Conservation (phyloP, 305 asterid species). For the Solanum hybrid region DNA sequence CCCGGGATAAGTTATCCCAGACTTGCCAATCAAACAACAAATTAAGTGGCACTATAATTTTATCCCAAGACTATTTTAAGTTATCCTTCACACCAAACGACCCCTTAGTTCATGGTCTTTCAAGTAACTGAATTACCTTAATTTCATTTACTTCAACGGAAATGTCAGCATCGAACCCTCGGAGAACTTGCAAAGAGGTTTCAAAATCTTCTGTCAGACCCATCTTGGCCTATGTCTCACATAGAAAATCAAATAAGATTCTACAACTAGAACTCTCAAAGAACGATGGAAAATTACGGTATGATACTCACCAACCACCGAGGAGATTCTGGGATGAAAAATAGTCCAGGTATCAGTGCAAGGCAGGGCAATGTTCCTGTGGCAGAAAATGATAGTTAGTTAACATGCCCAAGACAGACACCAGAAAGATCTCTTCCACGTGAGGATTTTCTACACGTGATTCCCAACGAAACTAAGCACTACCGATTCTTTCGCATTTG, state of each 20-base stretch:
- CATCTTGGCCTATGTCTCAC: constrained; percentile 71
- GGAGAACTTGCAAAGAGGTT: constrained; percentile 94
- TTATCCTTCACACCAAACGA: too few relatives aligned
- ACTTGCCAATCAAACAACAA: not conserved
- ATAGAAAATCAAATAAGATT: constrained; percentile 14
- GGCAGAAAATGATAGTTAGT: constrained; percentile 9
- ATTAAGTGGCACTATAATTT: not conserved
- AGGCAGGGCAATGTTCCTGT: constrained; percentile 86
- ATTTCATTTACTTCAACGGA: constrained; percentile 83
- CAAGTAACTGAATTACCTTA: constrained; percentile 42
- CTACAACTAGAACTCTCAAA: constrained; percentile 1
- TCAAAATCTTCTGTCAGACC: constrained; percentile 90
- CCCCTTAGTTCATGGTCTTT: not conserved
- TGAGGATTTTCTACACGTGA: not conserved
- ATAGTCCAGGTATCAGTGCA: constrained; percentile 76
- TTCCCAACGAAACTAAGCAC: not conserved
- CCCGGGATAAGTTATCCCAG: not conserved
- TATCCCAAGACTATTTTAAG: too few relatives aligned
- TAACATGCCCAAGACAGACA: not conserved
- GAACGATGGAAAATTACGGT: not conserved
- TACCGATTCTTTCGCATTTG: not conserved
- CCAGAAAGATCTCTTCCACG: not conserved
- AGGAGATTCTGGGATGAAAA: constrained; percentile 98
- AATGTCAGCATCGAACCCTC: constrained; percentile 88
- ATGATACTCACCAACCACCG: constrained; percentile 86